A percentile compares a stretch with the other conserved stretches of the same genome.
Conservation (phyloP, 306 rosid species). For the Cucurbita pepo region DNA sequence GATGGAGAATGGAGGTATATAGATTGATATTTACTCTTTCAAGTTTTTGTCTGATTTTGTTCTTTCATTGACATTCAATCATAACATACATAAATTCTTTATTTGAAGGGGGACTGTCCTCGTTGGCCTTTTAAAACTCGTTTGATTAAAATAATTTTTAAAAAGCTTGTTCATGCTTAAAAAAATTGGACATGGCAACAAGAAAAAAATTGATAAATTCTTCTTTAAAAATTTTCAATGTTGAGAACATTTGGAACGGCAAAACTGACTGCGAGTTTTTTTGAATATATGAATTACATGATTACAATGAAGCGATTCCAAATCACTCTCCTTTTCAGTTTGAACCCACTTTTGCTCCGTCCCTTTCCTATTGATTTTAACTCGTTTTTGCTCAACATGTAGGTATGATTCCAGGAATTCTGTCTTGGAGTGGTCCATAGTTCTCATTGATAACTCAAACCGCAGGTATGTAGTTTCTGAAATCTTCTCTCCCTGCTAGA, state of each 20-base stretch:
- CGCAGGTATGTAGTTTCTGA: constrained; percentile 42
- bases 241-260: neutral
- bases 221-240: neutral
- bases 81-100: neutral
- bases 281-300: neutral
- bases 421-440: constrained; percentile 70
- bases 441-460: constrained; percentile 62
- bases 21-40: neutral
- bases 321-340: neutral
- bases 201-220: neutral
- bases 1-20: constrained; percentile 97
- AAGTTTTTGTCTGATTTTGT: neutral
- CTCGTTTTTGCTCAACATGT: neutral
- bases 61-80: neutral
- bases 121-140: neutral
- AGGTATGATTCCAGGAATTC: constrained; percentile 90
- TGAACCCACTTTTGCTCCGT: neutral
- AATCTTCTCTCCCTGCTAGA: neutral
- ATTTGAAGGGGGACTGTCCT: neutral
- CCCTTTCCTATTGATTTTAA: neutral
- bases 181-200: neutral
- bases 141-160: neutral
- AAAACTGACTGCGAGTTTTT: neutral
- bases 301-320: neutral
- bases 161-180: neutral